phyloP scores from a whole-genome alignment of 257 asterid species.

The Ilex asprella region DNA sequence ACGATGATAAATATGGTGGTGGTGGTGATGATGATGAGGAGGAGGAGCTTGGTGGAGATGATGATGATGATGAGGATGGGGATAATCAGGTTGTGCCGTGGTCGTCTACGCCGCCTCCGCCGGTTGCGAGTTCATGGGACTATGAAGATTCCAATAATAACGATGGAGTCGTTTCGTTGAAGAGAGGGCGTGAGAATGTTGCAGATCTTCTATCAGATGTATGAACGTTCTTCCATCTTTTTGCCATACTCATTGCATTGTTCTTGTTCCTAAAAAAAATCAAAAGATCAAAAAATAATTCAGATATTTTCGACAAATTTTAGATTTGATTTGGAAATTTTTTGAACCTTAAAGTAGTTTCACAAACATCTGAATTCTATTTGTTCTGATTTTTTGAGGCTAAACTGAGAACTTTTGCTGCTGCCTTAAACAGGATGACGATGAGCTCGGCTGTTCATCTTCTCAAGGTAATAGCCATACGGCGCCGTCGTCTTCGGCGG shows the following conservation, averaged over 20 bases:
- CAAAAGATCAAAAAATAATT: background rate
- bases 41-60: background rate
- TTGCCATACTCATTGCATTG: background rate
- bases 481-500: conserved; percentile 9
- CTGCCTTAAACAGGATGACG: conserved; percentile 22
- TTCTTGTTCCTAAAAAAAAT: background rate
- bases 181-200: conserved; percentile 24
- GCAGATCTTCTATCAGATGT: conserved; percentile 26
- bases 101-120: conserved; percentile 42
- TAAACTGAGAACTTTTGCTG: background rate
- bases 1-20: conserved; percentile 14
- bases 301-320: background rate
- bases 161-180: conserved; percentile 18
- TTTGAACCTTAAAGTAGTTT: background rate
- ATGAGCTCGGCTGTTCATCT: conserved; percentile 16
- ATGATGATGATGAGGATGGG: conserved; percentile 15
- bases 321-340: background rate
- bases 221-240: background rate
- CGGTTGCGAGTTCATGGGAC: conserved; percentile 33
- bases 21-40: conserved; percentile 9
- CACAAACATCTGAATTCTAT: background rate
- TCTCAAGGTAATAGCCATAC: background rate
- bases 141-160: conserved; percentile 20
- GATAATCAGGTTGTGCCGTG: conserved; percentile 53
- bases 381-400: background rate